Evolutionary conservation across 2,329 filamentous ascomycete species (phyloP), one percentile per base, ranked within the genome.

Genomic region (Venturia nashicola): DNA sequence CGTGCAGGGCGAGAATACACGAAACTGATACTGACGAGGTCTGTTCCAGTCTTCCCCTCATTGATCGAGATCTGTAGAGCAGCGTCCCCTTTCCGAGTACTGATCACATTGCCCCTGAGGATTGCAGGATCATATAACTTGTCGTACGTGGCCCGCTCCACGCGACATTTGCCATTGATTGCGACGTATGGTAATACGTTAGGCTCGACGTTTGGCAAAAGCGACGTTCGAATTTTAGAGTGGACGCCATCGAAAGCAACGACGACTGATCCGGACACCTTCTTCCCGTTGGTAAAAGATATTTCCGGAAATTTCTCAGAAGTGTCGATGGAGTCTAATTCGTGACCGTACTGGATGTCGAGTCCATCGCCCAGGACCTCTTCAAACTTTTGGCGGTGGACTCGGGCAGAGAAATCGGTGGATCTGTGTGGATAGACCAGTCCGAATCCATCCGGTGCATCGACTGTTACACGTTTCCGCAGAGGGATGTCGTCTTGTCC

Each of bases 221-320:
- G 55, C 1, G 67, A 62, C 27, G 70, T 70, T 36, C 75, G 70
- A 1, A 73, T 46, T 3, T 43, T 36, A 1, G 76, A 77, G 64
- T 78, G 75, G 1, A 70, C 68, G 6, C 76, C 76, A 64, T 78
- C 76, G 1, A 71, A 70, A 2, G 68, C 76, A 36, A 77, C 64
- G 0, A 76, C 65, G n/a, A 71, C 59, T 1, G 67, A 64, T 23
- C 63, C 66, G 8, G 65, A 51, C 2, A 65, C 23, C 12, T 20
- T 61, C 40, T 66, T 40, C 16, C 68, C 68, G 14, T 70, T 68
- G 42, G 18, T 36, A 9, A 62, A 51, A 1, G 20, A 34, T 23
- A 51, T 18, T 5, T 32, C 27, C 4, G 3, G 65, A 44, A 48
- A 66, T 34, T 39, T 36, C 48, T 14, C 42, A 44, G 61, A 61